Evolutionary conservation across 768 basidiomycete species (phyloP).

Genomic region (Tricholoma bakamatsutake): DNA sequence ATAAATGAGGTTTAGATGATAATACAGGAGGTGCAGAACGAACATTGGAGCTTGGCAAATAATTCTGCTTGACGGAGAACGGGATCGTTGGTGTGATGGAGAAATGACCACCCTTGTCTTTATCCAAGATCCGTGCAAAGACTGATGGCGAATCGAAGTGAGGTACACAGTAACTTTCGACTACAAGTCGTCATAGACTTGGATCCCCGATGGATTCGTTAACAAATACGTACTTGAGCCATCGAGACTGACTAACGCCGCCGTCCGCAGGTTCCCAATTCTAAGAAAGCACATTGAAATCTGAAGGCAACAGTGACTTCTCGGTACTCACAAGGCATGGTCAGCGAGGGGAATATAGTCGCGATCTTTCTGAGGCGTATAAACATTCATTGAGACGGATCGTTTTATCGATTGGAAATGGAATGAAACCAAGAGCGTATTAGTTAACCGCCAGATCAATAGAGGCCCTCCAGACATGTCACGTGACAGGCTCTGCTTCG

Average conservation of each 20-base stretch:
- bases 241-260: conserved; percentile 77
- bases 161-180: conserved; percentile 90
- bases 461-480: not conserved
- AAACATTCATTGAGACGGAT: conserved; percentile 41
- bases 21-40: conserved; percentile 11
- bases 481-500: no score
- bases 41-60: conserved; percentile 79
- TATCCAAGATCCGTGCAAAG: conserved; percentile 86
- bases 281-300: conserved; percentile 30
- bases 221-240: conserved; percentile 55
- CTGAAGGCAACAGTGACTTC: not conserved
- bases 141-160: conserved; percentile 92
- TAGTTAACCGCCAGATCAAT: not conserved
- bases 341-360: conserved; percentile 75
- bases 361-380: conserved; percentile 46
- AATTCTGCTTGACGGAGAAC: conserved; percentile 76
- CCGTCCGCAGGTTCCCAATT: conserved; percentile 80
- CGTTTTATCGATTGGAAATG: conserved; percentile 4
- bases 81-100: conserved; percentile 71
- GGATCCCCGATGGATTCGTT: not conserved
- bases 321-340: conserved; percentile 62
- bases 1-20: conserved; percentile 1
- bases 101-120: conserved; percentile 90
- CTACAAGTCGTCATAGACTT: conserved; percentile 26
- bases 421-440: not conserved